Evolutionary conservation across 179 eudicot species (phyloP), one percentile per base, ranked within the genome.

Genomic region (Sideroxylon spinosum): DNA sequence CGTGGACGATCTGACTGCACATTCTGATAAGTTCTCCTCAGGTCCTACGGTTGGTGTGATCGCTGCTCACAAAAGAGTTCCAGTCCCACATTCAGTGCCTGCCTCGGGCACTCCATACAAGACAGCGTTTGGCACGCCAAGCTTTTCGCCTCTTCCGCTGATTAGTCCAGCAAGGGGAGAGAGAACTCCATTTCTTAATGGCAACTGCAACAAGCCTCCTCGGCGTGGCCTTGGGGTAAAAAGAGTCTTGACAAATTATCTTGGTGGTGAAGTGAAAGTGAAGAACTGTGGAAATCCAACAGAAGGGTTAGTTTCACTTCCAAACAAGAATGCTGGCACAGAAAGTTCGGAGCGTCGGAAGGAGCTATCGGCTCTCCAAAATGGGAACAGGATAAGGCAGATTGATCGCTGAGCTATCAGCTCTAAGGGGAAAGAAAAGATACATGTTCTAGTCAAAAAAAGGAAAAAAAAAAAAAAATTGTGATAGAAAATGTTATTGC

Each of bases 201-300:
- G 84, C 14, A 87, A 82, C 49, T 50, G 53, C 50, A 82, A 79
- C 78, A 91, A 91, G 84, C 86, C 88, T 72, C 84, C 88, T 25
- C 86, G 91, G 9, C 91, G 91, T 37, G 90, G 97, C 56, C 79
- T 87, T 11, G 97, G 95, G 68, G 98, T 94, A 0, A 94, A 87
- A 77, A 84, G 95, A 67, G 98, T 83, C 44, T 84, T 94, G 74
- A 85, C 94, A 0, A 92, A 90, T 82, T 94, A 94, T 82, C 89
- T 94, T 14, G 90, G 83, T 19, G 91, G 91, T 25, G 97, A 92
- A 53, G 63, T 81, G 16, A 92, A 86, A 82, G 29, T 76, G 68
- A 92, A 83, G 83, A 86, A 23, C 64, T 49, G 78, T 29, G 84
- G 70, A 4, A 77, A 80, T 80, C 79, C 69, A 73, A 71, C 82